A percentile compares a stretch with the other conserved stretches of the same genome.
phyloP scores from a whole-genome alignment of 1,139 yeast species.

The Hyphopichia burtonii region DNA sequence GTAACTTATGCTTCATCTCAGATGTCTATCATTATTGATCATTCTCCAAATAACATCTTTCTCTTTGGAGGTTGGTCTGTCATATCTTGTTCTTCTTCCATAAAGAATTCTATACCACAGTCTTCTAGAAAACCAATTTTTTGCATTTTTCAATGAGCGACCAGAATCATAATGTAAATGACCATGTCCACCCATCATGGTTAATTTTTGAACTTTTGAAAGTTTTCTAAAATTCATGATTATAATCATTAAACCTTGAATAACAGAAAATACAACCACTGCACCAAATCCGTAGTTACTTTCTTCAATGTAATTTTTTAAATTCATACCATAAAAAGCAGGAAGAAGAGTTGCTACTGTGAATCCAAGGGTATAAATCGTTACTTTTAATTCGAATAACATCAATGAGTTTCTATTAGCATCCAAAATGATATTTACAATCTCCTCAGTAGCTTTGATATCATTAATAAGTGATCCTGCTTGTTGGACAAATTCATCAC shows the following conservation, averaged over 20 bases:
- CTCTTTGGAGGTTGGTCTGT: slow-evolving; percentile 43
- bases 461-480: slow-evolving; percentile 82
- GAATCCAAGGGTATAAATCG: slow-evolving; percentile 82
- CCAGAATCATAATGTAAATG: background rate
- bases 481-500: slow-evolving; percentile 95
- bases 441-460: slow-evolving; percentile 92
- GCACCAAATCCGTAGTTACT: slow-evolving; percentile 61
- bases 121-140: slow-evolving; percentile 2
- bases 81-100: slow-evolving; percentile 30
- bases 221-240: slow-evolving; percentile 48
- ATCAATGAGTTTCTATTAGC: slow-evolving; percentile 92
- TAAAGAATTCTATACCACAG: slow-evolving; percentile 22
- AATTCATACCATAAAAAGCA: slow-evolving; percentile 93
- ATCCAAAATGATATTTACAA: slow-evolving; percentile 90
- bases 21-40: slow-evolving; percentile 58
- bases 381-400: slow-evolving; percentile 81
- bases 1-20: background rate
- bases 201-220: slow-evolving; percentile 57
- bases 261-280: slow-evolving; percentile 51
- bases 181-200: slow-evolving; percentile 50
- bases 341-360: slow-evolving; percentile 63
- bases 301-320: slow-evolving; percentile 87
- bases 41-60: slow-evolving; percentile 72
- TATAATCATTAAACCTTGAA: slow-evolving; percentile 46
- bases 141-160: background rate